A percentile compares a stretch with the other conserved stretches of the same genome.
Conservation (phyloP, 768 basidiomycete genomes). For the Cantharellus anzutake region DNA sequence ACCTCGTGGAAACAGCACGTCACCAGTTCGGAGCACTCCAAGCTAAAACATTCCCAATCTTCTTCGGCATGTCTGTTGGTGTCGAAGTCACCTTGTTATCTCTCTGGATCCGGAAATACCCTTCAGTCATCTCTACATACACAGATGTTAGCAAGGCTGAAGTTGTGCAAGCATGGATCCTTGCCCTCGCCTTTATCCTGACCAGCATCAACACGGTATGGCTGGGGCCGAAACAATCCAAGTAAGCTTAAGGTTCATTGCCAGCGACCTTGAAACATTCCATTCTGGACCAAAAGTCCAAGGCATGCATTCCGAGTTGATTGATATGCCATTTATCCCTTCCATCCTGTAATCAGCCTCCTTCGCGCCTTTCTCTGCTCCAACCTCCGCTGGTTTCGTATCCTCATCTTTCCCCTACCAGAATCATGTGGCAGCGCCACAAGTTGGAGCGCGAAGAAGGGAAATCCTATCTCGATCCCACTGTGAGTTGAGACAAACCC, state of each 20-base stretch:
- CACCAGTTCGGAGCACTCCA: conserved; percentile 58
- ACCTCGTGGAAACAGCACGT: conserved; percentile 27
- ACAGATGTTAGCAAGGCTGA: conserved; percentile 32
- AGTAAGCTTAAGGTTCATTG: conserved; percentile 20
- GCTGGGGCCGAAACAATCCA: conserved; percentile 54
- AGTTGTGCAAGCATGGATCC: conserved; percentile 44
- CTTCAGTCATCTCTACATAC: conserved; percentile 30
- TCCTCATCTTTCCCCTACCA: conserved; percentile 12
- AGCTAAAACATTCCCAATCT: conserved; percentile 54
- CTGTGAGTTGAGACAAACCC: conserved; percentile 21
- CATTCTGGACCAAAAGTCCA: no score
- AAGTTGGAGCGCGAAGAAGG: conserved; percentile 49
- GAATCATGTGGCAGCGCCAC: conserved; percentile 60
- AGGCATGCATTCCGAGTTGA: no score
- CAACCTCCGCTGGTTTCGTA: neutral
- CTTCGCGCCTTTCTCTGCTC: conserved; percentile 2
- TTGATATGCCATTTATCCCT: no score
- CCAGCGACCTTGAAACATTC: no score
- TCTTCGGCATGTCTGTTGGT: conserved; percentile 41
- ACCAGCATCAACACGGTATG: conserved; percentile 48
- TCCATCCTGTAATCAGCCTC: neutral
- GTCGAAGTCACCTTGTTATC: conserved; percentile 36
- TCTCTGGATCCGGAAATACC: conserved; percentile 39
- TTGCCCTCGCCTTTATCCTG: conserved; percentile 26
- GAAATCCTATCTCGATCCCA: conserved; percentile 42